Conservation (phyloP, 1,284 basidiomycete genomes). For the Ceratobasidium sp. region DNA sequence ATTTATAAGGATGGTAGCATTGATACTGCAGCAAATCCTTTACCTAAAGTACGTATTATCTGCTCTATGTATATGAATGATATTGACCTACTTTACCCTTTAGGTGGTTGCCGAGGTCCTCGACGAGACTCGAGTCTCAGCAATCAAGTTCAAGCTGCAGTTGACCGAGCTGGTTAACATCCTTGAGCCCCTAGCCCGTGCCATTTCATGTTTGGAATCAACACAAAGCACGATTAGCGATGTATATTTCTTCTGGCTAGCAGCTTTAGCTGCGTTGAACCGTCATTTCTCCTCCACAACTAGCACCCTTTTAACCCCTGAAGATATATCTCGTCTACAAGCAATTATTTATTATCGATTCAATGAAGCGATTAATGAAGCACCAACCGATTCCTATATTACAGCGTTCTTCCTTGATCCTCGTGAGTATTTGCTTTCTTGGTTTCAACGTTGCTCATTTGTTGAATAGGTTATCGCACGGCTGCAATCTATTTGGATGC, state of each 20-base stretch:
- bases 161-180: constrained; percentile 9
- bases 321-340: constrained; percentile 49
- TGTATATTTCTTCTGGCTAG: constrained; percentile 47
- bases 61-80: neutral
- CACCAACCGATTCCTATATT: constrained; percentile 54
- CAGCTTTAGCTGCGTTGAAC: constrained; percentile 27
- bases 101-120: constrained; percentile 14
- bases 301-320: neutral
- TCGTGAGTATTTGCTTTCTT: constrained; percentile 46
- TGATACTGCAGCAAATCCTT: neutral
- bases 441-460: neutral
- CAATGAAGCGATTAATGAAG: constrained; percentile 53
- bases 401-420: constrained; percentile 56
- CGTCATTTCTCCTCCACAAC: neutral
- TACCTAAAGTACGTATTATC: constrained; percentile 1
- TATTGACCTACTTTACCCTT: neutral
- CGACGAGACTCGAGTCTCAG: neutral
- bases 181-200: constrained; percentile 40
- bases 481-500: constrained; percentile 1
- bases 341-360: constrained; percentile 54
- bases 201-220: constrained; percentile 39
- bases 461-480: constrained; percentile 25
- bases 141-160: neutral
- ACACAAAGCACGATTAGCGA: constrained; percentile 24
- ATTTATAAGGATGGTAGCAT: constrained; percentile 1